Evolutionary conservation across 2,329 filamentous ascomycete species (phyloP).

Genomic region (Aspergillus jensenii): DNA sequence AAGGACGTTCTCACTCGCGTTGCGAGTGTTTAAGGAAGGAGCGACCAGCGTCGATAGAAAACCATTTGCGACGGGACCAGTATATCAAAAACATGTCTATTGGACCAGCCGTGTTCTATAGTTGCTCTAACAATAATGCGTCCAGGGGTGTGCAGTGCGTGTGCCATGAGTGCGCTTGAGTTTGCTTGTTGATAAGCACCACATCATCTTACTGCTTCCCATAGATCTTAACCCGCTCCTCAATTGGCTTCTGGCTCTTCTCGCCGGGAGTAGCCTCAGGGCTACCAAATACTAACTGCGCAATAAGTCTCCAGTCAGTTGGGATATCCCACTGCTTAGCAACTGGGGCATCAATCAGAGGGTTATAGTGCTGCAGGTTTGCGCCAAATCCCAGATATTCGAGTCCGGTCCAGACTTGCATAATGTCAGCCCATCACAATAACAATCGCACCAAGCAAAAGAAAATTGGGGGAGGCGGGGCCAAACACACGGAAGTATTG

Average conservation of each 20-base stretch:
- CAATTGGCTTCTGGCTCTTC: constrained; percentile 65
- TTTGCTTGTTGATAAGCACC: not conserved
- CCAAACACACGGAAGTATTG: constrained; percentile 61
- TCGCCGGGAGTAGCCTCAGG: constrained; percentile 56
- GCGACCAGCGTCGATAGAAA: not conserved
- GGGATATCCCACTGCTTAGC: constrained; percentile 69
- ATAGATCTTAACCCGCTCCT: constrained; percentile 67
- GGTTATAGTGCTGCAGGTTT: constrained; percentile 94
- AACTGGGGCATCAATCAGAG: constrained; percentile 74
- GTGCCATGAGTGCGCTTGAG: not conserved
- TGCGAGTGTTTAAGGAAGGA: not conserved
- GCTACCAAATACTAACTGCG: constrained; percentile 80
- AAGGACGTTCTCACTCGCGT: not conserved
- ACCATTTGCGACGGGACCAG: not conserved
- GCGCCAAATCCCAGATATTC: constrained; percentile 81
- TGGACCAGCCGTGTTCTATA: not conserved
- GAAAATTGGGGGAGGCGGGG: not conserved
- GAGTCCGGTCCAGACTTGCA: constrained; percentile 71
- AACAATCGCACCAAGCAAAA: not conserved
- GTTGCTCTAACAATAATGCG: not conserved
- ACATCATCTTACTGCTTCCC: constrained; percentile 31
- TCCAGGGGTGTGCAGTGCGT: not conserved
- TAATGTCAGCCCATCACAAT: not conserved
- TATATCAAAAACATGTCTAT: not conserved
- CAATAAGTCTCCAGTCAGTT: constrained; percentile 70